Percentiles rank a stretch among this genome's conserved stretches.
Conservation (phyloP, 441 rosid species). For the Aquilaria agallochum region DNA sequence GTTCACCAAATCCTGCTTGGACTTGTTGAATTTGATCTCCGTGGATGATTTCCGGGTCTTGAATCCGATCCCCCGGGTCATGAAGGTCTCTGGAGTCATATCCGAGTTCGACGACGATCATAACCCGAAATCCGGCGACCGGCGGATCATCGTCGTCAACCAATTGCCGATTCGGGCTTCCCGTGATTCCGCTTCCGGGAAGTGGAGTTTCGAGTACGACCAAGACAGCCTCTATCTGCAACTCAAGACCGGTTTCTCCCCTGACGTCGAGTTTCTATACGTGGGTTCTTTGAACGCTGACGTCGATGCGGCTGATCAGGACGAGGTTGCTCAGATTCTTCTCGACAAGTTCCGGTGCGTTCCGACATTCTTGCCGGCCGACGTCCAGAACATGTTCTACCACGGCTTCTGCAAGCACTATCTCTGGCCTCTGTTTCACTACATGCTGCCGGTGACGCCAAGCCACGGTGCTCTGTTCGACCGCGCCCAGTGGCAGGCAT, state of each 20-base stretch:
- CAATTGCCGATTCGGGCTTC: constrained; percentile 53
- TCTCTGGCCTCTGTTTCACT: constrained; percentile 84
- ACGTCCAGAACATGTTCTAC: constrained; percentile 49
- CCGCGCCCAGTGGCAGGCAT: constrained; percentile 58
- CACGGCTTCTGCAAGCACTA: constrained; percentile 90
- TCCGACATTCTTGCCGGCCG: constrained; percentile 59
- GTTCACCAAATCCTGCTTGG: constrained; percentile 51
- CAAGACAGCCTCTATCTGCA: constrained; percentile 44
- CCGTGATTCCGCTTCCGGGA: constrained; percentile 24
- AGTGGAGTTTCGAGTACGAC: constrained; percentile 63
- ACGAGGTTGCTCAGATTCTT: constrained; percentile 44
- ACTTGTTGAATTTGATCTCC: constrained; percentile 49
- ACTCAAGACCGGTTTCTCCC: constrained; percentile 59
- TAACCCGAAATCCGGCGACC: constrained; percentile 4
- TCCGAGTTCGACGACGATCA: constrained; percentile 30
- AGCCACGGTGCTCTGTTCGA: constrained; percentile 52
- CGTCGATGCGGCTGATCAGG: constrained; percentile 50
- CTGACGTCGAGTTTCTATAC: constrained; percentile 48
- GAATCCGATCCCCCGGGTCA: constrained; percentile 50
- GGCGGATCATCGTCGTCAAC: constrained; percentile 54
- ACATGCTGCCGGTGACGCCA: constrained; percentile 52
- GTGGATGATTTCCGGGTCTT: constrained; percentile 51
- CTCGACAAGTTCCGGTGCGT: constrained; percentile 50
- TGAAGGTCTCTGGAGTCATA: constrained; percentile 43
- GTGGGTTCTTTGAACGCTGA: constrained; percentile 64